Evolutionary conservation across 768 basidiomycete species (phyloP), one percentile per base, ranked within the genome.

Genomic region (Naematelia aurantialba): DNA sequence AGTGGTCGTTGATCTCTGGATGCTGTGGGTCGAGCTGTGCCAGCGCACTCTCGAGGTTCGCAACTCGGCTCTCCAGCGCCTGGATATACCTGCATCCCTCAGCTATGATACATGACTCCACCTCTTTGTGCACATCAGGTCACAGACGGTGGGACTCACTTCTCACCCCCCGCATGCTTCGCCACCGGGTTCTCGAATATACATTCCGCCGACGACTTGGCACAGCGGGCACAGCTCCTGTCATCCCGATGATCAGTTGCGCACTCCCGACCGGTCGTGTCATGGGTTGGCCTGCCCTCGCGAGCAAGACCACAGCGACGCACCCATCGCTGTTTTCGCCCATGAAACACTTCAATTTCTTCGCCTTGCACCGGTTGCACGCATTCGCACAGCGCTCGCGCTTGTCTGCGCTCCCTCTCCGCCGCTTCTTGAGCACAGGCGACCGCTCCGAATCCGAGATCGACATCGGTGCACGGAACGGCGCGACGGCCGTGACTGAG

Each of bases 301-400:
- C n/a, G n/a, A n/a, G n/a, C 34, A 39, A 39, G 34, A 8, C 8
- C 17, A 44, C 29, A 19, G 19, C 11, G 5, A 45, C 55, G 31
- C n/a, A 61, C 60, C n/a, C 17, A 19, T 22, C 31, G 17, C 26
- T 27, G 8, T 25, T 48, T n/a, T 56, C 60, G 2, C 25, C 14
- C n/a, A 46, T 31, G 39, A 52, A 55, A 34, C 61, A 62, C 27
- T 62, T 62, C 31, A 62, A 31, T 34, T 62, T 62, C 56, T 62
- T 62, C 25, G 45, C 21, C 34, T 62, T 62, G 48, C 61, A 62
- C 5, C 61, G 22, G 34, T 62, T 46, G 24, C 61, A 62, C 5
- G 61, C 61, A 48, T 62, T 62, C 19, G 56, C 44, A 49, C 61
- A 62, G 11, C 61, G 19, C 45, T 26, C 55, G 14, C 55, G 24